Evolutionary conservation across 2,329 filamentous ascomycete genomes (phyloP).

Genomic region (Colletotrichum nymphaeae): DNA sequence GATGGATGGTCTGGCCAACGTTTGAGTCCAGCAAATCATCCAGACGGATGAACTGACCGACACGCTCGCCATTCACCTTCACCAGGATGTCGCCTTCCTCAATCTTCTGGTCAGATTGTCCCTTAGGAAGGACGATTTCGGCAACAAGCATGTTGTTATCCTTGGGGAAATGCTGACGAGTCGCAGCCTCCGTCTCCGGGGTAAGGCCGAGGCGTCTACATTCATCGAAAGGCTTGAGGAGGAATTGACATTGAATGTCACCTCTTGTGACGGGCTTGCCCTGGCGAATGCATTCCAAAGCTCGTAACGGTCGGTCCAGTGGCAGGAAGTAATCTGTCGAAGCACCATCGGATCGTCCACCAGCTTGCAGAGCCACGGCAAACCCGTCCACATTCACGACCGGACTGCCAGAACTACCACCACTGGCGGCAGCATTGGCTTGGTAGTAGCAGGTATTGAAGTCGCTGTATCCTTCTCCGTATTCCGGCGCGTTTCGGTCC

Average conservation of each 20-base stretch:
- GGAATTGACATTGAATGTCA: constrained; percentile 98
- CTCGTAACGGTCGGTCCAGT: constrained; percentile 88
- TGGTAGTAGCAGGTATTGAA: constrained; percentile 98
- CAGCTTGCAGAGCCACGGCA: constrained; percentile 92
- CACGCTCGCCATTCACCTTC: constrained; percentile 91
- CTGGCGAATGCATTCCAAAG: constrained; percentile 85
- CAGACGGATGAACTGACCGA: constrained; percentile 92
- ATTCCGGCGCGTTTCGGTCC: constrained; percentile 96
- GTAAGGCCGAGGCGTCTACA: constrained; percentile 89
- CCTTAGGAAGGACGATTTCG: constrained; percentile 92
- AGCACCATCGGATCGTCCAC: constrained; percentile 91
- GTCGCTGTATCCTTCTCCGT: constrained; percentile 97
- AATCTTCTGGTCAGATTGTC: constrained; percentile 86
- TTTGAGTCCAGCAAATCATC: constrained; percentile 92
- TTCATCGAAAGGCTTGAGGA: constrained; percentile 97
- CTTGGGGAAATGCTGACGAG: constrained; percentile 85
- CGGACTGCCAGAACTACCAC: constrained; percentile 97
- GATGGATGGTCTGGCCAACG: constrained; percentile 80
- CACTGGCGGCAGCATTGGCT: constrained; percentile 95
- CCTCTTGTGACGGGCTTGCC: constrained; percentile 83
- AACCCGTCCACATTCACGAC: constrained; percentile 96
- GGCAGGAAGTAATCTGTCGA: constrained; percentile 98
- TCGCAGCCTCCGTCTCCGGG: constrained; percentile 85
- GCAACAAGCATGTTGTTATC: constrained; percentile 98
- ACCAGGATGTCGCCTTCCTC: constrained; percentile 95